Base-by-base conservation (phyloP, 1,284 basidiomycete species). In the Leccinum glutinopallens region DNA sequence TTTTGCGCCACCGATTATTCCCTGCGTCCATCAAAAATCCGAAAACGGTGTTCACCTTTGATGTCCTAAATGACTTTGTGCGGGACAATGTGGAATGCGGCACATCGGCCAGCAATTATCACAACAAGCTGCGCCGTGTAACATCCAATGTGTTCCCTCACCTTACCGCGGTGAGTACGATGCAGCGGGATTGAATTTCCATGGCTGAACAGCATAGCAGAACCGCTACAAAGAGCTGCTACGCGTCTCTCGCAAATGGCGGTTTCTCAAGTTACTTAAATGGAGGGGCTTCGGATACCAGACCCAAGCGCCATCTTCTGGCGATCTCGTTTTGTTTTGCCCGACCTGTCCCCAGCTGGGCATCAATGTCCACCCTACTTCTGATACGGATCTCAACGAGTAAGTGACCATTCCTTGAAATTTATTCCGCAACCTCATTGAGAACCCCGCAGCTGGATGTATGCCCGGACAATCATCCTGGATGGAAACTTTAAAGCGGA, bases 401-500 rank as follows among this genome's bases (percentile, higher is more conserved):
- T 33, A 9, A 9, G 33, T 1, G 29, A 9, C 33, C 33, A 25
- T 25, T 25, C 9, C 9, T 33, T 9, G 9, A 10, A 10, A 33
- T 33, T 0, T 10, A 33, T 0, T 4, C 9, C 9, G 33, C 9
- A 9, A 10, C 33, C 9, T 33, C 33, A 8, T 33, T 29, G 29
- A 29, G 33, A 33, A 33, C 9, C 33, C 9, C 33, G 33, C 33
- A 33, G 63, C 3, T 69, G 63, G 60, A 67, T 49, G 35, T 65
- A 63, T 37, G 25, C 35, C 0, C 5, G 22, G 0, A 51, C 25
- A 0, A 4, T 69, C 0, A 29, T 66, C 0, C 63, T 68, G 49
- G 68, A 69, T 49, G 64, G 68, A 2, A 69, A 69, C 15, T 70
- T 70, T 57, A 66, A 63, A 17, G 67, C 67, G 0, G 22, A 69